Conservation (phyloP, 139 green algal species). For the Chlorella vulgaris region DNA sequence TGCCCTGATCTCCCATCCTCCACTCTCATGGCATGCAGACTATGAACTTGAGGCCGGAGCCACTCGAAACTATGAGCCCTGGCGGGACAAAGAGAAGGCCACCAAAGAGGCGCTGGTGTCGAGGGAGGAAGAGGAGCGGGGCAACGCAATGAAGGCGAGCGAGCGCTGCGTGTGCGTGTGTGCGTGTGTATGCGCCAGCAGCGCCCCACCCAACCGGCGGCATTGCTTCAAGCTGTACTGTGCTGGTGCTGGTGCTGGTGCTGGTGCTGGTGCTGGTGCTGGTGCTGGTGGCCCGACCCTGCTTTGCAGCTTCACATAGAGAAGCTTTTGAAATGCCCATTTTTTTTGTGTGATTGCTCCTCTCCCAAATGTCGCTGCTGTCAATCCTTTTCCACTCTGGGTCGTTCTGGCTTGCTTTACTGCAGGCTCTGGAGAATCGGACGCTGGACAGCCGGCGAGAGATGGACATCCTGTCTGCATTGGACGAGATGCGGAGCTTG, state of each 20-base stretch:
- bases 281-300: too few relatives aligned
- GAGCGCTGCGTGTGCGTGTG: too few relatives aligned
- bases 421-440: constrained; percentile 86
- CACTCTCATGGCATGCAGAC: constrained; percentile 51
- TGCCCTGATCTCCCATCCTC: too few relatives aligned
- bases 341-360: too few relatives aligned
- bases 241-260: too few relatives aligned
- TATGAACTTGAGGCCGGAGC: constrained; percentile 95
- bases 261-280: too few relatives aligned
- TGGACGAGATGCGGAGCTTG: constrained; percentile 92
- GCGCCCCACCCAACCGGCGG: too few relatives aligned
- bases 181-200: too few relatives aligned
- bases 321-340: too few relatives aligned
- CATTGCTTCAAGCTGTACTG: too few relatives aligned
- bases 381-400: not conserved
- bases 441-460: constrained; percentile 92
- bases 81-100: constrained; percentile 77
- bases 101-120: constrained; percentile 51
- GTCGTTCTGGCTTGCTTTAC: not conserved
- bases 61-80: constrained; percentile 95
- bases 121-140: constrained; percentile 90
- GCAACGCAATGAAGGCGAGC: constrained; percentile 92
- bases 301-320: too few relatives aligned
- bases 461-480: constrained; percentile 95
- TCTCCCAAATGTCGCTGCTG: too few relatives aligned